A percentile compares a stretch with the other conserved stretches of the same genome.
Conservation (phyloP, 78 protist genomes). For the Dictyostelium citrinum region DNA sequence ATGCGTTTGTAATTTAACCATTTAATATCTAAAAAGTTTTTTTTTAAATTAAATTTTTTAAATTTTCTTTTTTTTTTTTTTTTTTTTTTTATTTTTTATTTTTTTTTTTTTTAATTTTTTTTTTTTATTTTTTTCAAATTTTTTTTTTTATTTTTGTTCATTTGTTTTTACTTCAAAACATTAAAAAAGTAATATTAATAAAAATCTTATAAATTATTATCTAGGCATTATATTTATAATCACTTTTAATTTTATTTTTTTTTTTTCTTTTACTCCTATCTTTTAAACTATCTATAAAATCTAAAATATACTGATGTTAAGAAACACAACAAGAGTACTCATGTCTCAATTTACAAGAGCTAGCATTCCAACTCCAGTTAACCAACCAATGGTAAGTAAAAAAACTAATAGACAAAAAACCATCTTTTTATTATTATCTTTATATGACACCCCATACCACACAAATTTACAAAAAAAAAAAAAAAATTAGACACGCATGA, state of each 20-base stretch:
- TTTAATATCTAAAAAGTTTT: background rate
- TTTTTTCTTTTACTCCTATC: background rate
- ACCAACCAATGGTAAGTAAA: constrained; percentile 62
- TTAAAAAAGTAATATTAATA: background rate
- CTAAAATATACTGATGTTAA: background rate
- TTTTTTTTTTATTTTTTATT: background rate
- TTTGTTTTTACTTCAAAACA: background rate
- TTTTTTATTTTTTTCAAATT: background rate
- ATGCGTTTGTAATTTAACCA: background rate
- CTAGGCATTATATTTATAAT: background rate
- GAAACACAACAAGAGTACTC: background rate
- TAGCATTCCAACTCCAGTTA: constrained; percentile 67
- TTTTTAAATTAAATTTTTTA: background rate
- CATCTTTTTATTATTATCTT: too few species aligned
- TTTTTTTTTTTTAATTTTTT: background rate
- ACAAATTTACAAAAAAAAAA: too few species aligned
- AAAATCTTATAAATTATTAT: background rate
- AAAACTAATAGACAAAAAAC: too few species aligned
- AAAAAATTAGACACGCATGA: too few species aligned
- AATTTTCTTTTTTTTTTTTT: background rate
- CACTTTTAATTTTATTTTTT: background rate
- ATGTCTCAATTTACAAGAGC: constrained; percentile 67
- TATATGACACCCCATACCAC: too few species aligned
- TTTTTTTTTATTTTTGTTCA: background rate
- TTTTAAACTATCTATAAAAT: background rate